Percentiles rank a stretch among this genome's conserved stretches.
Conservation (phyloP, 2,329 filamentous ascomycete species). For the Ophiostoma himal-ulmi region DNA sequence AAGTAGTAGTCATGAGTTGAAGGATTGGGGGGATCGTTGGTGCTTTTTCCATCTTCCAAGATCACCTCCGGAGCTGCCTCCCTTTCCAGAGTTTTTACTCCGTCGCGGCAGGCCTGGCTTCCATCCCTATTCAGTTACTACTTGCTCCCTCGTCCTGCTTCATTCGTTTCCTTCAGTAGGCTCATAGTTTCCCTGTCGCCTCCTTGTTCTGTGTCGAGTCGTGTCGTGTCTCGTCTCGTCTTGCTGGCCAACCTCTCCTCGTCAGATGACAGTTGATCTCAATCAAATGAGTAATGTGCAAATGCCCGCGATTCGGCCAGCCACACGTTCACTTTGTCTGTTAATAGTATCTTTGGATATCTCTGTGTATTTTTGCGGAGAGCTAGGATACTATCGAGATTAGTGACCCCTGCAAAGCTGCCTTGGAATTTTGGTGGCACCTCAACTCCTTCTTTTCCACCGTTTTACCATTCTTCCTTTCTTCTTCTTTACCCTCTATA, state of each 20-base stretch:
- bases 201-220: not conserved
- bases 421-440: no score
- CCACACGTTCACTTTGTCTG: not conserved
- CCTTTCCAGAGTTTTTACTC: constrained; percentile 8
- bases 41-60: not conserved
- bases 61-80: not conserved
- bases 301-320: not conserved
- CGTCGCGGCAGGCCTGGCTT: not conserved
- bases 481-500: not conserved
- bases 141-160: not conserved
- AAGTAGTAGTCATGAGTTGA: not conserved
- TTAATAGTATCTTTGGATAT: not conserved
- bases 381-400: not conserved
- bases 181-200: not conserved
- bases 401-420: constrained; percentile 2
- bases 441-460: not conserved
- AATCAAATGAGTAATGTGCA: not conserved
- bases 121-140: not conserved
- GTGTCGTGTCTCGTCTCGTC: not conserved
- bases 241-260: not conserved
- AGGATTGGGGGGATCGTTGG: not conserved
- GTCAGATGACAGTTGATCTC: constrained; percentile 5
- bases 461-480: not conserved
- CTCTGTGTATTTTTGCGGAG: not conserved
- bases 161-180: no score